These are phyloP conservation scores for Lecanicillium sp. DNA, from an alignment of 2,329 filamentous ascomycete species.

Conservation along the genomic window DNA sequence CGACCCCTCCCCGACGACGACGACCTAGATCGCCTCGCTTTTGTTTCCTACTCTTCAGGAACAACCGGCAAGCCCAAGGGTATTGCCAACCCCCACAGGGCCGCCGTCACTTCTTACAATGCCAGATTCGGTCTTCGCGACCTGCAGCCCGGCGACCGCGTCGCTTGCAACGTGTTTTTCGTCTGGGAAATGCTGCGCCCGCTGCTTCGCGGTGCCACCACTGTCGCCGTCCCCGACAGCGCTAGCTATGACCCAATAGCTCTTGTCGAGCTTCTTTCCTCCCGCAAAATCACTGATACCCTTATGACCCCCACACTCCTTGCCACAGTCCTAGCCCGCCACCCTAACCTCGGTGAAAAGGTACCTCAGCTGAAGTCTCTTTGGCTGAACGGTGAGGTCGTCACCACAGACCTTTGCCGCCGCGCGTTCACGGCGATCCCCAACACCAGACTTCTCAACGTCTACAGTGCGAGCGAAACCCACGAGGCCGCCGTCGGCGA, in stretches of 20 bases:
- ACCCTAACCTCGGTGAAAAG: slow-evolving; percentile 56
- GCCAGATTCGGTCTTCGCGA: slow-evolving; percentile 66
- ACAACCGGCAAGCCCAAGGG: slow-evolving; percentile 77
- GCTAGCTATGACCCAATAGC: slow-evolving; percentile 71
- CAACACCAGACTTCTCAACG: slow-evolving; percentile 64
- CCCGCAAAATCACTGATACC: slow-evolving; percentile 67
- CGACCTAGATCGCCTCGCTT: slow-evolving; percentile 68
- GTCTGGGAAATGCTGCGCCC: slow-evolving; percentile 80
- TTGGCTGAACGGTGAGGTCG: slow-evolving; percentile 80
- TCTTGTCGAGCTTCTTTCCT: slow-evolving; percentile 63
- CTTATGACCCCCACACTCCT: slow-evolving; percentile 78
- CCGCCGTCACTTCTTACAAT: slow-evolving; percentile 68
- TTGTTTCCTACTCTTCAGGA: slow-evolving; percentile 76
- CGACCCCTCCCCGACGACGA: slow-evolving; percentile 53
- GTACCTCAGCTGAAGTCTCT: slow-evolving; percentile 63
- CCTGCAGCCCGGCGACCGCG: slow-evolving; percentile 63
- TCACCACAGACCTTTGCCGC: slow-evolving; percentile 68
- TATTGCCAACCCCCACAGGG: slow-evolving; percentile 72
- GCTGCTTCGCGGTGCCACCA: slow-evolving; percentile 67
- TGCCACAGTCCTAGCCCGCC: slow-evolving; percentile 64
- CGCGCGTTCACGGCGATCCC: slow-evolving; percentile 63
- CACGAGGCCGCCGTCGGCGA: slow-evolving; percentile 76
- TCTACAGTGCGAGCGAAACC: slow-evolving; percentile 78
- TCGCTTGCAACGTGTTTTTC: slow-evolving; percentile 86
- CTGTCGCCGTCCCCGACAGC: slow-evolving; percentile 68